Conservation (phyloP, 176 grass and related monocot species). For the Oryza glumipatula region DNA sequence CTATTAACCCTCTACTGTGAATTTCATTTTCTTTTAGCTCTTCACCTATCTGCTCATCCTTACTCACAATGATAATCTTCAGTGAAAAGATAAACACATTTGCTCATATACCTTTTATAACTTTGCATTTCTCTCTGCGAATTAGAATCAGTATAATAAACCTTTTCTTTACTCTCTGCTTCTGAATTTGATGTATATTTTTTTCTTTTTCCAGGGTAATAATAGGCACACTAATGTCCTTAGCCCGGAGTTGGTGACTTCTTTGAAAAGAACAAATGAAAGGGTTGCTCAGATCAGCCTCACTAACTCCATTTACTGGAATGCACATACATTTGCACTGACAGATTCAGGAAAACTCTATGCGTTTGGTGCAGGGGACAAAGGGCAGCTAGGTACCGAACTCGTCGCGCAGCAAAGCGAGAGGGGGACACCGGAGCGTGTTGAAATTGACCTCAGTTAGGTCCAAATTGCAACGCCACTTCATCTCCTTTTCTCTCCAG, state of each 20-base stretch:
- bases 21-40: slow-evolving; percentile 3
- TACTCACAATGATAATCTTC: neutral
- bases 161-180: neutral
- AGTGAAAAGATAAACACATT: neutral
- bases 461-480: neutral
- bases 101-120: neutral
- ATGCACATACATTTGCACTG: slow-evolving; percentile 91
- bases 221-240: slow-evolving; percentile 71
- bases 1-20: neutral
- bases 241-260: slow-evolving; percentile 78
- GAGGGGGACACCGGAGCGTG: slow-evolving; percentile 68
- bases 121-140: neutral
- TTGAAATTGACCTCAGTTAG: slow-evolving; percentile 73
- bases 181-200: slow-evolving; percentile 10
- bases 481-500: neutral
- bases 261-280: slow-evolving; percentile 77
- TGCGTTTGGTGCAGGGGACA: slow-evolving; percentile 82
- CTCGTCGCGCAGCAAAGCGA: slow-evolving; percentile 76
- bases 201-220: slow-evolving; percentile 64
- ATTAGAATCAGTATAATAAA: neutral
- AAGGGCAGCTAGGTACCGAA: slow-evolving; percentile 81
- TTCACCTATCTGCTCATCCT: neutral
- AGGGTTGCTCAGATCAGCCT: slow-evolving; percentile 80
- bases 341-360: slow-evolving; percentile 80
- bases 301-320: slow-evolving; percentile 91